Evolutionary conservation across 2,329 filamentous ascomycete genomes (phyloP).

Genomic region (Pseudopithomyces chartarum): DNA sequence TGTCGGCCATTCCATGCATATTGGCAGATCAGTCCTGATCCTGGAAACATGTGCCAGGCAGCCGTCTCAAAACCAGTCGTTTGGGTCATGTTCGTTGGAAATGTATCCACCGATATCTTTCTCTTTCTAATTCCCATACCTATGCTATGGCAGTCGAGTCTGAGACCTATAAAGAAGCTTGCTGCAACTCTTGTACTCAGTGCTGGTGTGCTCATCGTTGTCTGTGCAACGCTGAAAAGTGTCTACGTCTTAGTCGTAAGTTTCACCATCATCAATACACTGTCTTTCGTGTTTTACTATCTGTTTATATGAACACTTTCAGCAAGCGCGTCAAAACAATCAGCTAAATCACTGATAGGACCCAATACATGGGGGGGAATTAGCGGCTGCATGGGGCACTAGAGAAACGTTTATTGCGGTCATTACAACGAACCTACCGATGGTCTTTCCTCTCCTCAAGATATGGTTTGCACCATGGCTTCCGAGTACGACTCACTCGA

Average conservation of each 20-base stretch:
- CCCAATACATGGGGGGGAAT: constrained; percentile 46
- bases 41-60: constrained; percentile 45
- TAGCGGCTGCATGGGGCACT: constrained; percentile 52
- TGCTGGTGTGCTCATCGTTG: constrained; percentile 61
- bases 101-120: constrained; percentile 63
- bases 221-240: constrained; percentile 60
- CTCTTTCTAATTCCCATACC: constrained; percentile 63
- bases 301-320: neutral
- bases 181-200: constrained; percentile 60
- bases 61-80: constrained; percentile 15
- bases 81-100: constrained; percentile 47
- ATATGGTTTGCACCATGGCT: constrained; percentile 16
- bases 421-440: constrained; percentile 51
- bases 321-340: no score
- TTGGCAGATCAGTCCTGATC: constrained; percentile 65
- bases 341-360: no score
- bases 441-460: constrained; percentile 38
- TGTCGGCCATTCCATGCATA: constrained; percentile 60
- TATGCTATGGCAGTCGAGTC: constrained; percentile 58
- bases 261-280: constrained; percentile 1
- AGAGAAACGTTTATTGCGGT: constrained; percentile 55
- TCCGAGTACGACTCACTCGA: constrained; percentile 15
- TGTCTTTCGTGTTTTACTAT: neutral
- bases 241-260: constrained; percentile 53
- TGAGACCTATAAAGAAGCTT: constrained; percentile 58